phyloP scores from a whole-genome alignment of 768 basidiomycete genomes.

The Boletus tomentosulus region DNA sequence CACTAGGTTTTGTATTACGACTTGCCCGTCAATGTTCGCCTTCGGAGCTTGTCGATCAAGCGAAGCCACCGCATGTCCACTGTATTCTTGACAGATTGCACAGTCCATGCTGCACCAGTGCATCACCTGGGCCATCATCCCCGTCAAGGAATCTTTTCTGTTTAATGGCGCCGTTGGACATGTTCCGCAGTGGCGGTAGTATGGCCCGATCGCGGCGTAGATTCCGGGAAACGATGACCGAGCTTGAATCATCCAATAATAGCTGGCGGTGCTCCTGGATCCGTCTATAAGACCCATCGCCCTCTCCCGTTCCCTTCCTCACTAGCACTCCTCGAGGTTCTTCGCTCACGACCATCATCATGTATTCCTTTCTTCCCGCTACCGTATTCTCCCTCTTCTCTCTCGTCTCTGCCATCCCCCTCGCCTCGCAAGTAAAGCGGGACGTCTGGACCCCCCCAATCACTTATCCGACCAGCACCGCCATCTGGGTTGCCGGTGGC shows the following conservation, averaged over 20 bases:
- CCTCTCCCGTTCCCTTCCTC: neutral
- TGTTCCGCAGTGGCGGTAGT: neutral
- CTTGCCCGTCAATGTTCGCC: no score
- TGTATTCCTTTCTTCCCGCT: constrained; percentile 12
- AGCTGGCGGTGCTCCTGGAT: neutral
- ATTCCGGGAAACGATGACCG: neutral
- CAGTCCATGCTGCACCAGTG: no score
- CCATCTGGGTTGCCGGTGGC: constrained; percentile 41
- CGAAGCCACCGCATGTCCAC: no score
- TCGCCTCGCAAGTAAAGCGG: constrained; percentile 18
- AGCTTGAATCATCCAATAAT: neutral
- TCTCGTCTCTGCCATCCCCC: constrained; percentile 29
- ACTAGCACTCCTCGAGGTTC: neutral
- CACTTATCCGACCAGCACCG: constrained; percentile 31
- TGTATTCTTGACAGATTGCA: no score
- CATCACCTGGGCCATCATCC: no score
- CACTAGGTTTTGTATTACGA: no score
- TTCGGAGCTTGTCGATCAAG: no score
- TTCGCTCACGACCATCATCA: constrained; percentile 13
- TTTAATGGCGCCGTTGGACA: neutral
- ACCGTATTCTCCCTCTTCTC: constrained; percentile 19
- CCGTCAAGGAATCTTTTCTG: neutral
- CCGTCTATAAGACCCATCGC: constrained; percentile 11
- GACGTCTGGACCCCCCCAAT: constrained; percentile 51
- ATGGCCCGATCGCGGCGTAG: neutral